phyloP scores from a whole-genome alignment of 2,329 filamentous ascomycete species.

The Pseudocercospora cruenta region DNA sequence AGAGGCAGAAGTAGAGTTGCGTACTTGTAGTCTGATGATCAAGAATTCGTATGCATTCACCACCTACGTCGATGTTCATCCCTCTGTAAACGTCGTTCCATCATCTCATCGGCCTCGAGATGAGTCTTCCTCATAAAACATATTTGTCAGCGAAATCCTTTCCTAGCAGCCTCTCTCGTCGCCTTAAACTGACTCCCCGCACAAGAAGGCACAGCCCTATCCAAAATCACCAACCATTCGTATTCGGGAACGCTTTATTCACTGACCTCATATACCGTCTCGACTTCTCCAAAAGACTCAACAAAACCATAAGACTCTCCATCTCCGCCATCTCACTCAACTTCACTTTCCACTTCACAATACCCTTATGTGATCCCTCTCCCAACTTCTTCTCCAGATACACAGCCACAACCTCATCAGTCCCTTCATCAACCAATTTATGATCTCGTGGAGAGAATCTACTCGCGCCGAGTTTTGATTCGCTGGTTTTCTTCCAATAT shows the following conservation, averaged over 20 bases:
- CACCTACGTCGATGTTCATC: too few relatives aligned
- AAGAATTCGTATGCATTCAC: too few relatives aligned
- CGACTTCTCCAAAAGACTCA: constrained; percentile 21
- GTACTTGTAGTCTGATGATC: too few relatives aligned
- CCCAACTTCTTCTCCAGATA: constrained; percentile 22
- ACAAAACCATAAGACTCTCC: constrained; percentile 23
- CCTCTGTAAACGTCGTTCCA: too few relatives aligned
- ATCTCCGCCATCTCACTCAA: constrained; percentile 20
- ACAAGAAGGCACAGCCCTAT: neutral
- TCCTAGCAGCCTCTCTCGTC: neutral
- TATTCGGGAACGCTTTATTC: constrained; percentile 9
- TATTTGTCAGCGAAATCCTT: neutral
- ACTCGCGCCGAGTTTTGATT: constrained; percentile 23
- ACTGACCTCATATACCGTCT: constrained; percentile 13
- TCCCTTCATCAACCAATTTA: constrained; percentile 24
- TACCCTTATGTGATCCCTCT: constrained; percentile 15
- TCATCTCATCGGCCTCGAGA: neutral
- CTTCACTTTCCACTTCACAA: constrained; percentile 9
- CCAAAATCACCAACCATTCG: constrained; percentile 4
- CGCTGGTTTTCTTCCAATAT: constrained; percentile 23
- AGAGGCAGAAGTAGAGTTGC: neutral
- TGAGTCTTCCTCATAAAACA: neutral
- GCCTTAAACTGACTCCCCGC: neutral
- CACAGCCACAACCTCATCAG: constrained; percentile 24
- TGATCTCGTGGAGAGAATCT: constrained; percentile 19